Conservation (phyloP, 352 stramenopile species). For the Thalassiosira tumida region DNA sequence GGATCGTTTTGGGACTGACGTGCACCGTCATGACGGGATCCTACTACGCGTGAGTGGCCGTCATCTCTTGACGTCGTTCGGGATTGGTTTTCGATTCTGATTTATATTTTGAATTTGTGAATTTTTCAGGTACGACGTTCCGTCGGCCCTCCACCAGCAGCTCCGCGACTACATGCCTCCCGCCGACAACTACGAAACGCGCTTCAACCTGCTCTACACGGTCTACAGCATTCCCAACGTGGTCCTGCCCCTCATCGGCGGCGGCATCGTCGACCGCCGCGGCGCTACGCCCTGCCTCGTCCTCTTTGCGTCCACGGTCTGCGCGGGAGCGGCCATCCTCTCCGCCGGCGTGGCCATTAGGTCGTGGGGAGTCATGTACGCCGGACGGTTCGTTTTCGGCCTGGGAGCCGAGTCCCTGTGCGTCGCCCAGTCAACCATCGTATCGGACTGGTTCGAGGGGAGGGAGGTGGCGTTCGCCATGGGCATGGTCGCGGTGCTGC, state of each 20-base stretch:
- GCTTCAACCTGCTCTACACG: slow-evolving; percentile 95
- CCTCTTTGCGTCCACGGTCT: slow-evolving; percentile 92
- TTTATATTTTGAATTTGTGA: background rate
- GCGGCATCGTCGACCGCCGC: slow-evolving; percentile 93
- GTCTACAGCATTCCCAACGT: slow-evolving; percentile 95
- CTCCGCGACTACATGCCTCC: slow-evolving; percentile 71
- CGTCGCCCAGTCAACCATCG: slow-evolving; percentile 93
- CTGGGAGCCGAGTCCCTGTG: slow-evolving; percentile 94
- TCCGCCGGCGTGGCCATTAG: slow-evolving; percentile 92
- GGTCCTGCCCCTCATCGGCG: slow-evolving; percentile 94
- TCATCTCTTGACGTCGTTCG: background rate
- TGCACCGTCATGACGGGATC: slow-evolving; percentile 71
- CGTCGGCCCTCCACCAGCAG: slow-evolving; percentile 74
- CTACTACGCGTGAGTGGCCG: slow-evolving; percentile 68
- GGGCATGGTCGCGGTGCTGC: slow-evolving; percentile 88
- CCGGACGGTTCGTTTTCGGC: slow-evolving; percentile 94
- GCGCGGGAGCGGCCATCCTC: slow-evolving; percentile 93
- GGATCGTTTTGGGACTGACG: slow-evolving; percentile 59
- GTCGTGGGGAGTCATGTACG: slow-evolving; percentile 85
- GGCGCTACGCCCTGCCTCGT: slow-evolving; percentile 92
- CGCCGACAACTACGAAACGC: slow-evolving; percentile 70
- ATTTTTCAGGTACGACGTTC: slow-evolving; percentile 75
- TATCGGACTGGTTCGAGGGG: slow-evolving; percentile 95
- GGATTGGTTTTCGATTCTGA: background rate
- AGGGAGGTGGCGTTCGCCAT: slow-evolving; percentile 94